These are phyloP conservation scores for Lepidium aucheri DNA, from an alignment of 345 rosid species.

Conservation along the genomic window DNA sequence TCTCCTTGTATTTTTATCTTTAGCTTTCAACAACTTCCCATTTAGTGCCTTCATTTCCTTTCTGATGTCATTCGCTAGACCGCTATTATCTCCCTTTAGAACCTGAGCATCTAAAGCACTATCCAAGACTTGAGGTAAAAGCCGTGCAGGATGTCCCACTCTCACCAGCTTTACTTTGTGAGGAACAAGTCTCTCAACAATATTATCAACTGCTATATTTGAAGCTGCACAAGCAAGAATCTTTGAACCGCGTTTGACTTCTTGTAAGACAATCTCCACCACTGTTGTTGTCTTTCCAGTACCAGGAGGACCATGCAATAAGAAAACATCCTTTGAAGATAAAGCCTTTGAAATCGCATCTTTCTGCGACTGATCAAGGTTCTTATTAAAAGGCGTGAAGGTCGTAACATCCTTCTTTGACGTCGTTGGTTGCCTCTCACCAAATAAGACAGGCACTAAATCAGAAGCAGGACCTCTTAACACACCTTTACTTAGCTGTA, in stretches of 20 bases:
- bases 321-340: slow-evolving; percentile 74
- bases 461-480: slow-evolving; percentile 84
- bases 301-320: slow-evolving; percentile 99
- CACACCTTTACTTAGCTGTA: slow-evolving; percentile 80
- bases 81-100: slow-evolving; percentile 77
- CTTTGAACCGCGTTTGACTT: slow-evolving; percentile 91
- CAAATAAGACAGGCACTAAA: slow-evolving; percentile 76
- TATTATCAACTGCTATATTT: slow-evolving; percentile 95
- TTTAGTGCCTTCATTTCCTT: slow-evolving; percentile 93
- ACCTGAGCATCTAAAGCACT: slow-evolving; percentile 96
- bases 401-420: slow-evolving; percentile 44
- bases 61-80: slow-evolving; percentile 81
- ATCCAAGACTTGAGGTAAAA: slow-evolving; percentile 87
- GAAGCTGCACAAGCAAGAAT: slow-evolving; percentile 98
- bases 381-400: slow-evolving; percentile 54
- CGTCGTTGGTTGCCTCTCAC: slow-evolving; percentile 54
- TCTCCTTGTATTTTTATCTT: slow-evolving; percentile 74
- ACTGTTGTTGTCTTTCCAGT: slow-evolving; percentile 99
- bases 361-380: slow-evolving; percentile 91
- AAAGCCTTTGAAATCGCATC: slow-evolving; percentile 78
- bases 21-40: slow-evolving; percentile 79
- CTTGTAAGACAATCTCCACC: slow-evolving; percentile 86
- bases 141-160: slow-evolving; percentile 92
- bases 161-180: slow-evolving; percentile 91
- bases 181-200: slow-evolving; percentile 88